A percentile compares a stretch with the other conserved stretches of the same genome.
Evolutionary conservation across 73 alveolate species (phyloP).

Genomic region (Tetrahymena malaccensis): DNA sequence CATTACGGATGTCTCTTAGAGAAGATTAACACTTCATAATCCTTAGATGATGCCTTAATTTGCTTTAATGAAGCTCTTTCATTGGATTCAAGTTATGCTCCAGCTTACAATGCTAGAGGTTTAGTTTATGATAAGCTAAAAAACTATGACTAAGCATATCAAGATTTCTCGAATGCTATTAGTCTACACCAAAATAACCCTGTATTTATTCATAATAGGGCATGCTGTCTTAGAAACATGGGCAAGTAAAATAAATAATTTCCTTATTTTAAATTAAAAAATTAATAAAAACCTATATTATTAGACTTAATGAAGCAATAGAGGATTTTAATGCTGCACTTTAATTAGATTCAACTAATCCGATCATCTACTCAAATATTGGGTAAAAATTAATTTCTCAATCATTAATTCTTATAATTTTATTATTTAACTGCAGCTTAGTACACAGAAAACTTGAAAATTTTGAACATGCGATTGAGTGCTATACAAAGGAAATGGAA

Average conservation of each 20-base stretch:
- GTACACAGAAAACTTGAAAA: slow-evolving; percentile 92
- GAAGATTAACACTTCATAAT: slow-evolving; percentile 70
- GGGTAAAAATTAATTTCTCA: slow-evolving; percentile 20
- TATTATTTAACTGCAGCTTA: background rate
- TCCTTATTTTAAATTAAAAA: background rate
- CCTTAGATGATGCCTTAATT: slow-evolving; percentile 80
- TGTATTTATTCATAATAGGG: slow-evolving; percentile 96
- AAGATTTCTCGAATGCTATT: slow-evolving; percentile 86
- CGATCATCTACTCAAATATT: slow-evolving; percentile 89
- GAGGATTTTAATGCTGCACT: slow-evolving; percentile 91
- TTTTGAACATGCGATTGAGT: slow-evolving; percentile 82
- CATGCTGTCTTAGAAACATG: slow-evolving; percentile 90
- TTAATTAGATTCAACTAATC: slow-evolving; percentile 78
- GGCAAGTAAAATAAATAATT: slow-evolving; percentile 42
- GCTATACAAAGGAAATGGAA: slow-evolving; percentile 77
- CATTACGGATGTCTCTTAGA: slow-evolving; percentile 79
- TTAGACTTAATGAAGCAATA: slow-evolving; percentile 55
- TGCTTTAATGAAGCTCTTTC: slow-evolving; percentile 81
- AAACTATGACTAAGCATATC: slow-evolving; percentile 88
- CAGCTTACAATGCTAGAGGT: slow-evolving; percentile 95
- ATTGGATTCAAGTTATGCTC: slow-evolving; percentile 86
- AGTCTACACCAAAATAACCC: slow-evolving; percentile 82
- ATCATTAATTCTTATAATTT: background rate
- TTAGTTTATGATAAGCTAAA: slow-evolving; percentile 87
- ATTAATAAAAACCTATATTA: background rate